Base-by-base conservation (phyloP, 257 asterid species). In the Paraleonurus japonicus region DNA sequence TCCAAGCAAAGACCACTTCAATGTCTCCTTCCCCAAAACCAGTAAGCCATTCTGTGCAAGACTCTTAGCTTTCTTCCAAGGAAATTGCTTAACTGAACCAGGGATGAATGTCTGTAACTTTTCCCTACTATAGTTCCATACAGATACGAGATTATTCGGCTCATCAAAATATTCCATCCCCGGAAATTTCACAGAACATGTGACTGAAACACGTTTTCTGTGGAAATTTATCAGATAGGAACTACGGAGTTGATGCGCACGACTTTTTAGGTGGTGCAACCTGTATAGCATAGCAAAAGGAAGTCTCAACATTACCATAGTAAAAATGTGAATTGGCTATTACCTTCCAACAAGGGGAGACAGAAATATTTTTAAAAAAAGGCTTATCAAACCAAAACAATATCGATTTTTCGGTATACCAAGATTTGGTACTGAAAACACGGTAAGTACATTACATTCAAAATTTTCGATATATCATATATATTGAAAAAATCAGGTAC, bases 31-130 rank as follows among this genome's bases (percentile, higher is more conserved):
- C 53, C 82, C 88, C 62, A 71, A 20, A 61, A 58, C 74, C 35
- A 81, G 71, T 19, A 80, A 71, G 59, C 74, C 75, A 61, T 77
- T 82, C 61, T 72, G 61, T 6, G 82, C 91, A 32, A 69, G 73
- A 43, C 26, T 64, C 80, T 70, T 88, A 17, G 89, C 87, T 79
- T 81, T 78, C 76, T 78, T 78, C 92, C 90, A 90, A n/a, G 88
- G 92, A 66, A 86, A 86, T 3, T 61, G 69, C 72, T 84, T 84
- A 47, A 80, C 68, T 5, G 88, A 64, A 71, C 65, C 89, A 43
- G 88, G 95, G 65, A 76, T n/a, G 39, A 45, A 3, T 57, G 77
- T 70, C 78, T 71, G 65, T 71, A 86, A 19, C 54, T 82, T 83
- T 62, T 76, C 78, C 79, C 75, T 61, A 22, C 78, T 67, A 60